Percentiles rank a stretch among this genome's conserved stretches.
phyloP scores from a whole-genome alignment of 1,284 basidiomycete species.

The Cryptococcus sp. region DNA sequence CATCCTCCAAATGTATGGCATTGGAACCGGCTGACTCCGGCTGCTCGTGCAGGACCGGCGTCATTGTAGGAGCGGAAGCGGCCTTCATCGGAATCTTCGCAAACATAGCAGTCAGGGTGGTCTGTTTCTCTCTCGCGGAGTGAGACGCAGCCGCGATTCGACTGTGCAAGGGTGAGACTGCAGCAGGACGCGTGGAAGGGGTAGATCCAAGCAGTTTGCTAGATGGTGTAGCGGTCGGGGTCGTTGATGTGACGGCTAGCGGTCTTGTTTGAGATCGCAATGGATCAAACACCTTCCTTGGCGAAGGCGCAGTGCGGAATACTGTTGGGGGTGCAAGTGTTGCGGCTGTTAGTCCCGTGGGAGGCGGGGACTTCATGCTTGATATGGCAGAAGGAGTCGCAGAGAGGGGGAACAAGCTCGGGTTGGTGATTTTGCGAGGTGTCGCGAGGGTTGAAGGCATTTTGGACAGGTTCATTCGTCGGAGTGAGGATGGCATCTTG shows the following conservation, averaged over 20 bases:
- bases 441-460: background rate
- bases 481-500: slow-evolving; percentile 11
- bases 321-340: slow-evolving; percentile 1
- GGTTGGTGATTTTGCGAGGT: background rate
- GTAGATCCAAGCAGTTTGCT: background rate
- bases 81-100: slow-evolving; percentile 1
- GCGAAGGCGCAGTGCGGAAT: background rate
- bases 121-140: background rate
- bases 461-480: slow-evolving; percentile 1
- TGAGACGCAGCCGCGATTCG: slow-evolving; percentile 1
- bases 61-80: background rate
- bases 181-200: background rate
- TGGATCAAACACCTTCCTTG: background rate
- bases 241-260: background rate
- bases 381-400: background rate
- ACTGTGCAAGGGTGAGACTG: slow-evolving; percentile 6
- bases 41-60: background rate
- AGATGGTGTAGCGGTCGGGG: slow-evolving; percentile 1
- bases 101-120: slow-evolving; percentile 3
- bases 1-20: no score
- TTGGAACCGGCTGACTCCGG: no score
- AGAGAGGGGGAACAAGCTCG: background rate
- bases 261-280: background rate
- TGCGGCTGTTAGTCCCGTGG: background rate
- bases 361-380: background rate